Conservation (phyloP, 768 basidiomycete genomes). For the Termitomyces titanicus region DNA sequence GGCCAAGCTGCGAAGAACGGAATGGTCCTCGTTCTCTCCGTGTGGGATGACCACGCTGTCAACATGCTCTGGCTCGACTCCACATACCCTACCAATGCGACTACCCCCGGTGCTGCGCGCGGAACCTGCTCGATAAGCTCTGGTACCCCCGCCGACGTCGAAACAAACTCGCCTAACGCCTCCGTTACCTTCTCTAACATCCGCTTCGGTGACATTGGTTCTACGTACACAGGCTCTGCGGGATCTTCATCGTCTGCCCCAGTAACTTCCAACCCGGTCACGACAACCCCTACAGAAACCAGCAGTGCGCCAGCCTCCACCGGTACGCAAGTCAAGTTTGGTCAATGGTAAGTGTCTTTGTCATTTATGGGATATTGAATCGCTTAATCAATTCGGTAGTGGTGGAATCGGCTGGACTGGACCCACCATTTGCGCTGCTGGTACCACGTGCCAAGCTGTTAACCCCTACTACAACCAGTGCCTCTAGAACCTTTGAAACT, state of each 20-base stretch:
- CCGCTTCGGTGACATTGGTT: constrained; percentile 42
- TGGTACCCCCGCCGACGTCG: constrained; percentile 42
- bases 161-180: constrained; percentile 32
- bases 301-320: constrained; percentile 20
- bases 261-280: neutral
- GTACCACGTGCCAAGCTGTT: constrained; percentile 22
- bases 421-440: constrained; percentile 26
- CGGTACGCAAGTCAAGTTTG: constrained; percentile 30
- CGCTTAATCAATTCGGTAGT: neutral
- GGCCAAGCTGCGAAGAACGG: constrained; percentile 33
- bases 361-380: neutral
- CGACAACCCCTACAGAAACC: constrained; percentile 9
- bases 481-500: neutral
- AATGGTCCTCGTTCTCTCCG: constrained; percentile 43
- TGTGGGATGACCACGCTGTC: constrained; percentile 54
- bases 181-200: constrained; percentile 53
- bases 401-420: constrained; percentile 25
- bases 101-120: constrained; percentile 40
- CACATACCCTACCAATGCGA: constrained; percentile 41
- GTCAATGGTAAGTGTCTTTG: constrained; percentile 21
- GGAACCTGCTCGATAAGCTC: constrained; percentile 47
- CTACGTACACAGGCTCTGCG: constrained; percentile 7
- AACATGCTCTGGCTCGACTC: constrained; percentile 58
- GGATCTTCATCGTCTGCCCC: neutral
- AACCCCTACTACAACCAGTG: constrained; percentile 31